A percentile compares a stretch with the other conserved stretches of the same genome.
These are phyloP conservation scores for Phytopythium boreale DNA, from an alignment of 352 stramenopile genomes.

Conservation along the genomic window DNA sequence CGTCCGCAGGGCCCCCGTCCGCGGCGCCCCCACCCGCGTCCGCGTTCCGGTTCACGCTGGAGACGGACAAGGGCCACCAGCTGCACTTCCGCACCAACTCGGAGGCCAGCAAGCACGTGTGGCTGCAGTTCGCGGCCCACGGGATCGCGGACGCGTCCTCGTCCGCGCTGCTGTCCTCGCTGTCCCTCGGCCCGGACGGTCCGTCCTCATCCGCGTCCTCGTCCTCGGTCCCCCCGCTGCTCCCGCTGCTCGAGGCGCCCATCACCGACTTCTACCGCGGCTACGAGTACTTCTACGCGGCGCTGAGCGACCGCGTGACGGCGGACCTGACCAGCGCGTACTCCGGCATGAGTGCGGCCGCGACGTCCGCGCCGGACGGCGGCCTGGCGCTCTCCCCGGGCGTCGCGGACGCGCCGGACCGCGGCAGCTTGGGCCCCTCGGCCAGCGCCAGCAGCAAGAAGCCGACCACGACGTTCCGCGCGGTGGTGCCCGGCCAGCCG, in stretches of 20 bases:
- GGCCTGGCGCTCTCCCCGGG: conserved; percentile 13
- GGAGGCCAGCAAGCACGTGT: conserved; percentile 75
- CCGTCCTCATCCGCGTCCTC: neutral
- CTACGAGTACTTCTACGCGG: conserved; percentile 72
- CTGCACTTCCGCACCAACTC: conserved; percentile 85
- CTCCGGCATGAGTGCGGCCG: conserved; percentile 3
- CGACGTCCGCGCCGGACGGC: conserved; percentile 10
- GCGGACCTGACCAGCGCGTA: conserved; percentile 23
- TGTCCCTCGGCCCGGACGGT: conserved; percentile 29
- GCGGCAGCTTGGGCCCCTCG: conserved; percentile 16
- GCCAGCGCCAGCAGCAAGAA: conserved; percentile 44
- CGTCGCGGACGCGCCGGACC: conserved; percentile 15
- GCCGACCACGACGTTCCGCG: conserved; percentile 34
- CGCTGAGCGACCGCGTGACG: conserved; percentile 53
- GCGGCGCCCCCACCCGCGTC: conserved; percentile 24
- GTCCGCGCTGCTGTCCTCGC: conserved; percentile 26
- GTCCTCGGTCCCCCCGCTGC: neutral
- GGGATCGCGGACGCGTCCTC: conserved; percentile 42
- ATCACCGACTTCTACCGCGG: conserved; percentile 70
- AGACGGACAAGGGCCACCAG: conserved; percentile 82
- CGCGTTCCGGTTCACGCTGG: conserved; percentile 78
- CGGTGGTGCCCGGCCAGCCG: conserved; percentile 50
- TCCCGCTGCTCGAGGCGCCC: neutral
- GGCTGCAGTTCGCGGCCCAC: conserved; percentile 75
- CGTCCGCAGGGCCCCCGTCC: conserved; percentile 1